Evolutionary conservation across 1,139 yeast species (phyloP), one percentile per base, ranked within the genome.

Genomic region (Candida glucosophila): DNA sequence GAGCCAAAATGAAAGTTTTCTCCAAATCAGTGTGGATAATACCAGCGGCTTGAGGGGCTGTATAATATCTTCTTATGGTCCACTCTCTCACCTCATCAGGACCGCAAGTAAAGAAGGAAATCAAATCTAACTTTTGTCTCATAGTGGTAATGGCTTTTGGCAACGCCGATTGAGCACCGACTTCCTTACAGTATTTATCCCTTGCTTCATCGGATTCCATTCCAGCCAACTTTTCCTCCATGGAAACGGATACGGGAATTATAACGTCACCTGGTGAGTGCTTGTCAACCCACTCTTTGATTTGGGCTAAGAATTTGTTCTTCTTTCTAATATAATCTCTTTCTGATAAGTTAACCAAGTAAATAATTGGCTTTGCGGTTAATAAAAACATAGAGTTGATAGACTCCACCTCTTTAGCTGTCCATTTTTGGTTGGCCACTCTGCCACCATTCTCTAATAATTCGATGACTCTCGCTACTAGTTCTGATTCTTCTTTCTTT

Each of bases 201-300:
- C 93, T 80, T 66, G 90, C 98, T 52, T 76, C 97, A 44, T 83
- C 95, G 33, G 79, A 61, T 51, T 68, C 90, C 90, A 90, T 76
- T 41, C 69, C 77, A 24, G 97, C 82, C 47, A 90, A 72, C 58
- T 82, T 83, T 61, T 88, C 96, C 70, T 90, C 99, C 41, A 85
- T 71, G 36, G 79, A 79, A 30, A 90, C 96, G 27, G 94, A 80
- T 55, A 90, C 73, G 52, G 99, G 99, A 41, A 90, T 85, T 49
- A 90, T 82, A 38, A 79, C 55, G 58, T 90, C 99, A 47, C 97
- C 97, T 39, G 96, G 92, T 29, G 96, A 88, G 68, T 74, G 67
- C 44, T 67, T 64, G 61, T 92, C 97, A 49, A 92, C 82, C 99
- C 99, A 90, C 67, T 88, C 88, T 68, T 90, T 90, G 58, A 90